Evolutionary conservation across 768 basidiomycete genomes (phyloP).

Genomic region (Kwoniella newhampshirensis): DNA sequence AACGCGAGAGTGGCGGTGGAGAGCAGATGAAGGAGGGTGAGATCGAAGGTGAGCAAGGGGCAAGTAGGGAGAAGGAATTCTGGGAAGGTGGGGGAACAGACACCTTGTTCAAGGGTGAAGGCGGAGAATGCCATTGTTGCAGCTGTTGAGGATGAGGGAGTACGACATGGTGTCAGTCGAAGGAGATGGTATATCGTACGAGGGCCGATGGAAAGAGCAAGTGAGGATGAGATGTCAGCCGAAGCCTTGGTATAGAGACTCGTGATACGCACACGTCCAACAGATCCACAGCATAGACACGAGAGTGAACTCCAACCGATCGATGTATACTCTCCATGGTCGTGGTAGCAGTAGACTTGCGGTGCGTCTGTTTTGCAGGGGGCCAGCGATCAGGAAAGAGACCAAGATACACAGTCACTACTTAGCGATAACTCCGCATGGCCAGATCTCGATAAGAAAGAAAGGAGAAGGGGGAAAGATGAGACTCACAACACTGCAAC

Average conservation of each 20-base stretch:
- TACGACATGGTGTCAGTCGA: neutral
- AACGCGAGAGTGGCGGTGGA: constrained; percentile 30
- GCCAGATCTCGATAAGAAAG: neutral
- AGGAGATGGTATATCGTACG: too few species aligned
- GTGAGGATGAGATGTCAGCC: too few species aligned
- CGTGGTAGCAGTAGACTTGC: constrained; percentile 18
- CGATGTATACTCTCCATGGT: constrained; percentile 40
- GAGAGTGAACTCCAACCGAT: constrained; percentile 40
- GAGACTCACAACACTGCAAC: constrained; percentile 19
- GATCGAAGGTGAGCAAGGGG: constrained; percentile 41
- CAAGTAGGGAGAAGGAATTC: constrained; percentile 34
- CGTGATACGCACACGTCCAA: constrained; percentile 39
- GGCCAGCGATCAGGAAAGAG: neutral
- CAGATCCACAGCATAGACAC: constrained; percentile 43
- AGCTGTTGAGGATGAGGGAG: constrained; percentile 17
- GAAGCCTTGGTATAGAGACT: too few species aligned
- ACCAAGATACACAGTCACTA: too few species aligned
- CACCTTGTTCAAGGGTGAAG: constrained; percentile 29
- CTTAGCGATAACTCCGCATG: too few species aligned
- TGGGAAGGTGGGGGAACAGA: constrained; percentile 20
- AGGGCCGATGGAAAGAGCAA: too few species aligned
- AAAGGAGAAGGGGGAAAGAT: neutral
- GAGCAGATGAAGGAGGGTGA: constrained; percentile 34
- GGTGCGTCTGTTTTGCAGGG: constrained; percentile 31
- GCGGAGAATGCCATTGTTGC: constrained; percentile 46